These are phyloP conservation scores for Boletellus ananas DNA, from an alignment of 768 basidiomycete genomes.

Conservation along the genomic window DNA sequence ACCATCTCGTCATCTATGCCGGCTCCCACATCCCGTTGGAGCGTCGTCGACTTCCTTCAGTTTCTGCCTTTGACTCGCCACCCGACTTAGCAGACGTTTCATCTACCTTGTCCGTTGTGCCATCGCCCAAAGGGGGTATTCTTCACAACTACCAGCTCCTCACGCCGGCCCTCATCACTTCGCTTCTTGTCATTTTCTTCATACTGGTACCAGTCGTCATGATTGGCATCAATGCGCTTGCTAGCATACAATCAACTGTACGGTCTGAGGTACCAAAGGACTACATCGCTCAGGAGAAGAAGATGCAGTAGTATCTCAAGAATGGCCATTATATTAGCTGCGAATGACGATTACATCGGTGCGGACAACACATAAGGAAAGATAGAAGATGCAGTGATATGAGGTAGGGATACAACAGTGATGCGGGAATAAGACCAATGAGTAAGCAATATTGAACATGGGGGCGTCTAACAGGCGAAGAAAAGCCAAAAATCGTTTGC, in stretches of 20 bases:
- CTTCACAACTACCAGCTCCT: slow-evolving; percentile 73
- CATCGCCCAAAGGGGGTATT: slow-evolving; percentile 50
- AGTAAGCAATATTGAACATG: slow-evolving; percentile 8
- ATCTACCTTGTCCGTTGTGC: slow-evolving; percentile 30
- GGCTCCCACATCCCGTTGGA: slow-evolving; percentile 44
- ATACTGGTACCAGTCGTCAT: slow-evolving; percentile 63
- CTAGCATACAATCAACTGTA: slow-evolving; percentile 70
- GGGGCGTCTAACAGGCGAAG: slow-evolving; percentile 13
- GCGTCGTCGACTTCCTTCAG: slow-evolving; percentile 39
- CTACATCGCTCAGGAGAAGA: slow-evolving; percentile 67
- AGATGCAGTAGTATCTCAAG: slow-evolving; percentile 55
- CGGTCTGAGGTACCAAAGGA: slow-evolving; percentile 61
- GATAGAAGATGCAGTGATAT: slow-evolving; percentile 24
- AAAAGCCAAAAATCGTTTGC: background rate
- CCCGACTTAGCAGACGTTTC: slow-evolving; percentile 14
- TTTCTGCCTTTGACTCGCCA: slow-evolving; percentile 28
- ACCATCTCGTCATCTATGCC: slow-evolving; percentile 64
- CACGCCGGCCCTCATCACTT: slow-evolving; percentile 67
- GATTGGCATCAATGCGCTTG: slow-evolving; percentile 60
- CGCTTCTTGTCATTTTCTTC: slow-evolving; percentile 62
- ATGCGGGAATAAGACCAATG: slow-evolving; percentile 14
- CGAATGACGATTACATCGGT: slow-evolving; percentile 16
- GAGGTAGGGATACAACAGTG: slow-evolving; percentile 29
- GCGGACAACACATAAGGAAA: slow-evolving; percentile 13
- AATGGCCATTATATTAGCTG: slow-evolving; percentile 16